phyloP scores from a whole-genome alignment of 2,329 filamentous ascomycete genomes.

The Eutypa lata region DNA sequence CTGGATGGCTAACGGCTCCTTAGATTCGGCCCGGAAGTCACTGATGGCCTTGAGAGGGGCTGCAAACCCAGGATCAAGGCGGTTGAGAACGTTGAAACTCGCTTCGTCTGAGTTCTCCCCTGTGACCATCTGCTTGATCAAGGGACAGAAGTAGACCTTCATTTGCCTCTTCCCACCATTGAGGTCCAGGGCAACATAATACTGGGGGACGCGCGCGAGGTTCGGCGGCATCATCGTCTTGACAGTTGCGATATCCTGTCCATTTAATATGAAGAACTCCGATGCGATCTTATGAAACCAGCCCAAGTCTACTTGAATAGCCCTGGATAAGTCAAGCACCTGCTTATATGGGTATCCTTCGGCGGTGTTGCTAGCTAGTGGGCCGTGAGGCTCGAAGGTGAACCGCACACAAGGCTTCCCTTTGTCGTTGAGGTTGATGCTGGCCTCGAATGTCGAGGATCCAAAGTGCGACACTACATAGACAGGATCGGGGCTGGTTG shows the following conservation, averaged over 20 bases:
- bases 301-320: conserved; percentile 6
- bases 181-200: conserved; percentile 24
- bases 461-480: neutral
- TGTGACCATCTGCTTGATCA: conserved; percentile 21
- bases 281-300: conserved; percentile 21
- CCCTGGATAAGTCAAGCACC: conserved; percentile 7
- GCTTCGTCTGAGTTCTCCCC: conserved; percentile 15
- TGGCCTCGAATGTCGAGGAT: conserved; percentile 10
- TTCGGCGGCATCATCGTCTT: conserved; percentile 11
- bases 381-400: conserved; percentile 13
- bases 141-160: conserved; percentile 23
- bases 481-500: neutral
- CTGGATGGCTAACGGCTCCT: conserved; percentile 17
- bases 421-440: conserved; percentile 12
- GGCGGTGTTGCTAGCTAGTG: conserved; percentile 4
- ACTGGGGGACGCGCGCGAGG: conserved; percentile 17
- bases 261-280: conserved; percentile 14
- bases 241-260: conserved; percentile 7
- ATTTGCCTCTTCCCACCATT: conserved; percentile 14
- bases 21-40: conserved; percentile 14
- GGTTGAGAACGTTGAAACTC: conserved; percentile 18
- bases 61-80: conserved; percentile 10
- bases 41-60: conserved; percentile 12
- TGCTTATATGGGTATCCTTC: conserved; percentile 3
- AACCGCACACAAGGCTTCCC: conserved; percentile 12